Percentiles rank a stretch among this genome's conserved stretches.
Conservation (phyloP, 164 flowering plant species). For the Chimonanthus salicifolius region DNA sequence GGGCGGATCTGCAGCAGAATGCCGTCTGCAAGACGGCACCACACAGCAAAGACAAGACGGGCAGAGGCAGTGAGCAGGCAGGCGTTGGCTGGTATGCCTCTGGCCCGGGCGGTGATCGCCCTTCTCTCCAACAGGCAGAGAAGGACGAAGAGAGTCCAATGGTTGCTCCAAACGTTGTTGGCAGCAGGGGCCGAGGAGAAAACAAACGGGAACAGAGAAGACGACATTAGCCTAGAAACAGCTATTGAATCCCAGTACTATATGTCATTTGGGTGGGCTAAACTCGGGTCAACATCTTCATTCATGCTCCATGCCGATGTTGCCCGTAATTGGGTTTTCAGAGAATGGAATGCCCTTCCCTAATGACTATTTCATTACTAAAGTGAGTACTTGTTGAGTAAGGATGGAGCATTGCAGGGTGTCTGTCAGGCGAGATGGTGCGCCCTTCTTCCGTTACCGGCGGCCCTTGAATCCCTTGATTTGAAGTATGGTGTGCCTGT, state of each 20-base stretch:
- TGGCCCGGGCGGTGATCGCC: too few species aligned
- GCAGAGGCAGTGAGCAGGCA: too few species aligned
- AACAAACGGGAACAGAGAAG: too few species aligned
- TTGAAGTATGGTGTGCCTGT: constrained; percentile 61
- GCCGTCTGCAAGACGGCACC: too few species aligned
- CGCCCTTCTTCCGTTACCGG: constrained; percentile 67
- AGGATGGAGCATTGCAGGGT: constrained; percentile 62
- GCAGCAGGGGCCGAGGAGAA: too few species aligned
- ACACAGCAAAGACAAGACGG: too few species aligned
- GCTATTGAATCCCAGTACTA: constrained; percentile 49
- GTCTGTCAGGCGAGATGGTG: constrained; percentile 91
- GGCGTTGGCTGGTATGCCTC: too few species aligned
- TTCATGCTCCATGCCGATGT: constrained; percentile 78
- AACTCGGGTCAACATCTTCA: constrained; percentile 36
- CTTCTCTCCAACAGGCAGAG: too few species aligned
- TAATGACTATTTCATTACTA: constrained; percentile 76
- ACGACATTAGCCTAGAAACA: constrained; percentile 82
- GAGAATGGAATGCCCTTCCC: constrained; percentile 80
- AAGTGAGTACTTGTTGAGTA: constrained; percentile 64
- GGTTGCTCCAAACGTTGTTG: too few species aligned
- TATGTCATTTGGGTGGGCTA: constrained; percentile 95
- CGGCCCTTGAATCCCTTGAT: constrained; percentile 48
- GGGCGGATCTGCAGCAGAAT: too few species aligned
- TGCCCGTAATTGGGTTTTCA: constrained; percentile 69
- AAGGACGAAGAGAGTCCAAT: too few species aligned